Evolutionary conservation across 1,284 basidiomycete genomes (phyloP).

Genomic region (Psilocybe mexicana): DNA sequence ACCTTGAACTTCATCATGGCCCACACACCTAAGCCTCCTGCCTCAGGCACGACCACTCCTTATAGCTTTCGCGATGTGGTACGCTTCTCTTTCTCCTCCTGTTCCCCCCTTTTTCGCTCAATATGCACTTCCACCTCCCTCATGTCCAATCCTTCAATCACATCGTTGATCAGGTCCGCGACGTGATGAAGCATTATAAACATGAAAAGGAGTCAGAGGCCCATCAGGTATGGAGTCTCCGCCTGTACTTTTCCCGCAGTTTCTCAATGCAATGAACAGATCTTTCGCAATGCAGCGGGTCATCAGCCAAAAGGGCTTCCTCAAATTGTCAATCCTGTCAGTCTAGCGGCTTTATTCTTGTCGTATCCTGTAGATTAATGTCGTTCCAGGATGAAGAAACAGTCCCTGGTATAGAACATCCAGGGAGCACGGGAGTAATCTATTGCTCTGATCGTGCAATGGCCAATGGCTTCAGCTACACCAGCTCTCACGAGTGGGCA

Average conservation of each 20-base stretch:
- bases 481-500: conserved; percentile 78
- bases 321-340: conserved; percentile 68
- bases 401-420: conserved; percentile 80
- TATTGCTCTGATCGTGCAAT: conserved; percentile 88
- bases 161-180: conserved; percentile 53
- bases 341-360: conserved; percentile 19
- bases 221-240: conserved; percentile 57
- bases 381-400: conserved; percentile 71
- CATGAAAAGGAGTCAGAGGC: conserved; percentile 84
- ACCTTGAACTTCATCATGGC: conserved; percentile 24
- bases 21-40: conserved; percentile 16
- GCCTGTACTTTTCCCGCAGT: background rate
- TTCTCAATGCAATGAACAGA: conserved; percentile 39
- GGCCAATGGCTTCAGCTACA: conserved; percentile 86
- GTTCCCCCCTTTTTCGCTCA: conserved; percentile 9
- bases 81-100: conserved; percentile 21
- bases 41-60: conserved; percentile 29
- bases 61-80: conserved; percentile 37
- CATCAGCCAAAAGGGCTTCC: conserved; percentile 68
- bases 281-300: conserved; percentile 70
- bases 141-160: conserved; percentile 40
- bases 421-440: conserved; percentile 77
- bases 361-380: conserved; percentile 9
- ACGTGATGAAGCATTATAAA: conserved; percentile 56
- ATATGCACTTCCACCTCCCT: conserved; percentile 42